Evolutionary conservation across 176 grass and related monocot genomes (phyloP), one percentile per base, ranked within the genome.

Genomic region (Hsuehochloa calcarea): DNA sequence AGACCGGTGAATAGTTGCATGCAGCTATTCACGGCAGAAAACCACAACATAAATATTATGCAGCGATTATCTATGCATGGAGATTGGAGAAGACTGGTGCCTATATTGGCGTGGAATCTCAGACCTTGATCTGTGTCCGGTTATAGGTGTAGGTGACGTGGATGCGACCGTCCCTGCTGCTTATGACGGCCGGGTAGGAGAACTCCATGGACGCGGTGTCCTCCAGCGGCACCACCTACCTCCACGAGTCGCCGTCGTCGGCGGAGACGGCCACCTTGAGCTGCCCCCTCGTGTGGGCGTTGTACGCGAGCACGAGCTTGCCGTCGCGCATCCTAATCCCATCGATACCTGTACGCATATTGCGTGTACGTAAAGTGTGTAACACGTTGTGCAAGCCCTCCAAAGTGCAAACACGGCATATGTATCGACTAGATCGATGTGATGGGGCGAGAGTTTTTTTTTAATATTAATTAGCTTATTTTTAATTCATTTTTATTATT

Each of bases 111-210:
- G 51, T 19, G 51, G 20, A n/a, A 22, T 4, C 13, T 12, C 12
- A 68, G 15, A 83, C 86, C 77, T 89, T 86, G 25, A 92, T 89
- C 75, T 86, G 86, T 11, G 82, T 92, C 45, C 87, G 85, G 72
- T 84, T 83, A 71, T 83, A 92, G 64, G 76, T 82, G 50, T 88
- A 92, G 13, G 83, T 87, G 49, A 84, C 38, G 68, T 87, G 90
- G 75, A 86, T n/a, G 16, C 83, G 79, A 6, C 41, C 74, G 62
- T 89, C 83, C 13, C 64, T 35, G 16, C 59, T 16, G 71, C 51
- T 67, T 55, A 84, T 84, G 26, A 84, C 40, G 23, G 83, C 50
- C 7, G 86, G 90, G 71, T 84, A 82, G 27, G 82, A 92, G 55
- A 89, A 84, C 47, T 92, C 79, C 79, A 76, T 71, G 43, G 20